phyloP scores from a whole-genome alignment of 345 rosid species.

The Chamaenerion angustifolium region DNA sequence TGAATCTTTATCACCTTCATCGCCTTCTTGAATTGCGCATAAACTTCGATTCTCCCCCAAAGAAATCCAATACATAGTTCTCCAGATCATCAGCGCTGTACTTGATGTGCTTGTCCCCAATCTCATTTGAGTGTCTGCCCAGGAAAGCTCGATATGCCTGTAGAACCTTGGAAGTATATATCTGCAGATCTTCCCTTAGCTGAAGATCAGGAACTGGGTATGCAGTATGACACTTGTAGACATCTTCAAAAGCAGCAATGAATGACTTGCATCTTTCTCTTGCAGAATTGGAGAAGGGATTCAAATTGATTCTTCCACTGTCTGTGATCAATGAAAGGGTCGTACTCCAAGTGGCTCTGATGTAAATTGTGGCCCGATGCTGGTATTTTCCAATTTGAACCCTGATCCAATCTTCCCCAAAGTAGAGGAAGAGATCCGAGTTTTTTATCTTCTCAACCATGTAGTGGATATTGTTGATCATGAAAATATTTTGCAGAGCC shows the following conservation, averaged over 20 bases:
- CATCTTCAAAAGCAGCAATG: conserved; percentile 44
- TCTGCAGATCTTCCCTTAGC: conserved; percentile 54
- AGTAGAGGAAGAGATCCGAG: conserved; percentile 45
- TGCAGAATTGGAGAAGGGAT: conserved; percentile 6
- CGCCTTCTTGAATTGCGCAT: conserved; percentile 32
- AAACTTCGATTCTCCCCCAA: conserved; percentile 33
- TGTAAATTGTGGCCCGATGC: conserved; percentile 46
- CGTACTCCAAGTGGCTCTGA: conserved; percentile 58
- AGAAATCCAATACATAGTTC: conserved; percentile 44
- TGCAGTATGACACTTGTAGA: conserved; percentile 45
- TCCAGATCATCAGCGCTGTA: conserved; percentile 48
- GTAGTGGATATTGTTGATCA: conserved; percentile 65
- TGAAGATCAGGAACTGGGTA: conserved; percentile 52
- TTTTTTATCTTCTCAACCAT: conserved; percentile 59
- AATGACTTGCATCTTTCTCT: conserved; percentile 56
- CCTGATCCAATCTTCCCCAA: conserved; percentile 82
- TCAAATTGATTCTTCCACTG: conserved; percentile 10
- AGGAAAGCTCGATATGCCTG: conserved; percentile 60
- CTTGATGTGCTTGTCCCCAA: conserved; percentile 45
- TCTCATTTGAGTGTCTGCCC: conserved; percentile 20
- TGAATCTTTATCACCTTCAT: conserved; percentile 13
- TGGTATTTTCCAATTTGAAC: conserved; percentile 47
- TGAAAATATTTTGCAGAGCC: conserved; percentile 33
- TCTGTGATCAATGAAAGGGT: conserved; percentile 35
- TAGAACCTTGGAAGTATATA: conserved; percentile 49